Evolutionary conservation across 352 stramenopile species (phyloP).

Genomic region (Pilasporangium apinafurcum): DNA sequence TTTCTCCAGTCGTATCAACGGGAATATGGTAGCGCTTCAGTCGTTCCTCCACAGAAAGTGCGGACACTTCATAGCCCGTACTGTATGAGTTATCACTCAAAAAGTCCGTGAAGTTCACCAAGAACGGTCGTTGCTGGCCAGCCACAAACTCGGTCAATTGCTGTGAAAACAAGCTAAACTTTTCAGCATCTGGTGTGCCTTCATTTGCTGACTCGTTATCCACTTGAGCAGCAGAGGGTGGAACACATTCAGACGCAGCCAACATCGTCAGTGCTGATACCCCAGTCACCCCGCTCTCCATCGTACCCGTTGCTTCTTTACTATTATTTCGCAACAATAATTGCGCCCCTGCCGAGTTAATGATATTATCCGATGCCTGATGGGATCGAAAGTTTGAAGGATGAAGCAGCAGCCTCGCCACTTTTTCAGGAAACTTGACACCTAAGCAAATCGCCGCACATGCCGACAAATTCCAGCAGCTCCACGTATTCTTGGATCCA

Average conservation of each 20-base stretch:
- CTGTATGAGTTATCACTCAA: constrained; percentile 78
- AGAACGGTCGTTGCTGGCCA: constrained; percentile 72
- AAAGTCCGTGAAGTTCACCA: constrained; percentile 66
- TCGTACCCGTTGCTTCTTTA: constrained; percentile 1
- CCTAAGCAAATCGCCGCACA: constrained; percentile 78
- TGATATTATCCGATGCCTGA: constrained; percentile 81
- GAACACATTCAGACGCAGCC: no score
- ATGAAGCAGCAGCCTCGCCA: constrained; percentile 69
- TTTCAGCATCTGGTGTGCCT: constrained; percentile 20
- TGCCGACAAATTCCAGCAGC: constrained; percentile 81
- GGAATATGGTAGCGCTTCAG: constrained; percentile 43
- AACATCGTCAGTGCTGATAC: no score
- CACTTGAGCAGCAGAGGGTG: no score
- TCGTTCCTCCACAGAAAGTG: constrained; percentile 51
- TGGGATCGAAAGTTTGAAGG: constrained; percentile 82
- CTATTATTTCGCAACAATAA: constrained; percentile 23
- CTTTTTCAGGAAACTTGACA: constrained; percentile 65
- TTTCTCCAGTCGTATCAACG: background rate
- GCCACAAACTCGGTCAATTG: constrained; percentile 49
- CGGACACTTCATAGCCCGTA: constrained; percentile 69
- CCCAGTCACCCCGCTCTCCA: background rate
- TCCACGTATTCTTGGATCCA: constrained; percentile 87
- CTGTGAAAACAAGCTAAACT: constrained; percentile 55
- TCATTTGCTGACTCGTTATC: background rate
- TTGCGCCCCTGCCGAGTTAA: constrained; percentile 66